Base-by-base conservation (phyloP, 805 yeast genomes). In the Sugiyamaella americana region DNA sequence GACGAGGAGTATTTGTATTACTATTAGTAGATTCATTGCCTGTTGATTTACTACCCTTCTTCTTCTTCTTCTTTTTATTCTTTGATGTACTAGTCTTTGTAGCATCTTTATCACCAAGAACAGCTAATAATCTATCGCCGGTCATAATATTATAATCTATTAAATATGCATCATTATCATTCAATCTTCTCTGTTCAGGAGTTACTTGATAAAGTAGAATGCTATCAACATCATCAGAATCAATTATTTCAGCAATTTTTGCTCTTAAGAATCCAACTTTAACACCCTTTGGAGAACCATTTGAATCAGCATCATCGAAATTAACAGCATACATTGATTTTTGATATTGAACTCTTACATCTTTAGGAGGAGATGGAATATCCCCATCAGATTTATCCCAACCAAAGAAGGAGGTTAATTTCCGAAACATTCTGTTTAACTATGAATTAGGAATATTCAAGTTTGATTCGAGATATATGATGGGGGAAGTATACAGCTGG, bases 291-390 rank as follows among this genome's bases (percentile, higher is more conserved):
- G 75, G 75, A 65, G 49, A 67, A 29, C 61, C 61, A 8, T 4
- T 19, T 21, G 22, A 85, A 56, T 86, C 95, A 55, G 82, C 89
- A 0, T 94, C 93, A 24, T 85, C 78, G 63, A 86, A 86, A 26
- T 48, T 42, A 3, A 50, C 34, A 6, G 29, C 30, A 34, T 40
- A 45, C 19, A 40, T 13, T 3, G 43, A 30, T 4, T 45, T 39
- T 16, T 40, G 35, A 30, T 45, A 45, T 21, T 40, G 44, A 13
- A 41, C 44, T 8, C 37, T 23, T 2, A 41, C 44, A n/a, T 18
- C 29, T 18, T 30, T 23, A 11, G 32, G 32, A 26, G 13, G 11
- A 8, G 8, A 8, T 8, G 13, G 11, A 26, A 8, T 26, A 13
- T 26, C 32, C n/a, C n/a, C n/a, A 8, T 26, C 32, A 13, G 32